Evolutionary conservation across 2,329 filamentous ascomycete species (phyloP).

Genomic region (Cadophora gregata): DNA sequence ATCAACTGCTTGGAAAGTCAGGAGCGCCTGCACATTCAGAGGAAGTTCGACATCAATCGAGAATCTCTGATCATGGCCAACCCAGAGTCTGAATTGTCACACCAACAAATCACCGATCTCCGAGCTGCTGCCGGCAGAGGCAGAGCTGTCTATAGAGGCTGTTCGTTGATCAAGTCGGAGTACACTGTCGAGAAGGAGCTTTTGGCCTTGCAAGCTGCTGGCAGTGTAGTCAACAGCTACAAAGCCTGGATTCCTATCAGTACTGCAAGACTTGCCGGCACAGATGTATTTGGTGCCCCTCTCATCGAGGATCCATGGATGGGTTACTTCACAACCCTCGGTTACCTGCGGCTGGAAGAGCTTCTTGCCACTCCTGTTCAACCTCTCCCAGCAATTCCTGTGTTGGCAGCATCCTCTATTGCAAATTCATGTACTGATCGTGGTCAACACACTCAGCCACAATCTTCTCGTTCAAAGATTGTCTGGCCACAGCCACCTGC

Average conservation of each 20-base stretch:
- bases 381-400: too few species aligned
- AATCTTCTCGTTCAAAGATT: too few species aligned
- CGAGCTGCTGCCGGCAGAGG: not conserved
- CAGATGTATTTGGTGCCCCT: not conserved
- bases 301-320: not conserved
- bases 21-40: not conserved
- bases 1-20: not conserved
- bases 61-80: not conserved
- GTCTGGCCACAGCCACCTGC: too few species aligned
- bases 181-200: not conserved
- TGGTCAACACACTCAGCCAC: too few species aligned
- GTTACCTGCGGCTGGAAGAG: not conserved
- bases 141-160: not conserved
- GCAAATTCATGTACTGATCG: too few species aligned
- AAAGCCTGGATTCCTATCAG: not conserved
- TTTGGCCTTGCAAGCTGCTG: not conserved
- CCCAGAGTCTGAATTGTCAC: not conserved
- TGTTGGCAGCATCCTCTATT: too few species aligned
- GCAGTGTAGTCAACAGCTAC: not conserved
- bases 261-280: not conserved
- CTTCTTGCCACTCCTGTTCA: not conserved
- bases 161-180: not conserved
- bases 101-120: not conserved
- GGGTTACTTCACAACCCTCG: not conserved
- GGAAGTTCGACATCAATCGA: not conserved